Evolutionary conservation across 768 basidiomycete genomes (phyloP).

Genomic region (Suillus decipiens): DNA sequence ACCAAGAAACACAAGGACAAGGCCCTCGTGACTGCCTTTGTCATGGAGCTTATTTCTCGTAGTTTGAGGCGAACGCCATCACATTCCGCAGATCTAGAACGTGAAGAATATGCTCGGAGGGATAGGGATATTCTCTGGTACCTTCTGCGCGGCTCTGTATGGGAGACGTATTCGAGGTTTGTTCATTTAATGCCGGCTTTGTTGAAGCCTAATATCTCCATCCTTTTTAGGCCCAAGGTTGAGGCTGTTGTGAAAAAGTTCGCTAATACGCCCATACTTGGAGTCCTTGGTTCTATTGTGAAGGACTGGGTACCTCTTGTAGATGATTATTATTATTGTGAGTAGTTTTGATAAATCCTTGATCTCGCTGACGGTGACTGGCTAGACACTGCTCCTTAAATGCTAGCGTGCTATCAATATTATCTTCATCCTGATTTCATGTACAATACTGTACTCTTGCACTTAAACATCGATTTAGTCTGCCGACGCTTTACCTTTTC

Average conservation of each 20-base stretch:
- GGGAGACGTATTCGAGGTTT: slow-evolving; percentile 56
- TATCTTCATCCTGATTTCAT: background rate
- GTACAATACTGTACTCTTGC: background rate
- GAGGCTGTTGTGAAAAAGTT: slow-evolving; percentile 60
- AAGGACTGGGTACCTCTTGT: slow-evolving; percentile 89
- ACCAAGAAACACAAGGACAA: slow-evolving; percentile 40
- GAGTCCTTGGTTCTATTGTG: slow-evolving; percentile 67
- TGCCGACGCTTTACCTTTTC: background rate
- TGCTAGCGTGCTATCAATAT: slow-evolving; percentile 2
- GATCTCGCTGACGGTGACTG: slow-evolving; percentile 11
- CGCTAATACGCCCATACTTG: slow-evolving; percentile 60
- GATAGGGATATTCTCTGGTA: slow-evolving; percentile 87
- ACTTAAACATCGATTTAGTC: background rate
- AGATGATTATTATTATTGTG: slow-evolving; percentile 91
- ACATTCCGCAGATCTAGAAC: slow-evolving; percentile 62
- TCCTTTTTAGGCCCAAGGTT: slow-evolving; percentile 67
- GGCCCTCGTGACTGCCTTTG: slow-evolving; percentile 64
- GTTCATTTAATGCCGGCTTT: slow-evolving; percentile 10
- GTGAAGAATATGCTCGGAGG: slow-evolving; percentile 77
- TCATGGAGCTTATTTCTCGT: slow-evolving; percentile 74
- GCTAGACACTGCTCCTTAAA: slow-evolving; percentile 47
- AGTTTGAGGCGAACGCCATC: slow-evolving; percentile 70
- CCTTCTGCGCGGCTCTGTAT: slow-evolving; percentile 82
- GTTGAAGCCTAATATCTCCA: background rate
- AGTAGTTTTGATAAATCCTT: slow-evolving; percentile 27